These are phyloP conservation scores for Termitomyces sp. DNA, from an alignment of 768 basidiomycete species.

Conservation along the genomic window DNA sequence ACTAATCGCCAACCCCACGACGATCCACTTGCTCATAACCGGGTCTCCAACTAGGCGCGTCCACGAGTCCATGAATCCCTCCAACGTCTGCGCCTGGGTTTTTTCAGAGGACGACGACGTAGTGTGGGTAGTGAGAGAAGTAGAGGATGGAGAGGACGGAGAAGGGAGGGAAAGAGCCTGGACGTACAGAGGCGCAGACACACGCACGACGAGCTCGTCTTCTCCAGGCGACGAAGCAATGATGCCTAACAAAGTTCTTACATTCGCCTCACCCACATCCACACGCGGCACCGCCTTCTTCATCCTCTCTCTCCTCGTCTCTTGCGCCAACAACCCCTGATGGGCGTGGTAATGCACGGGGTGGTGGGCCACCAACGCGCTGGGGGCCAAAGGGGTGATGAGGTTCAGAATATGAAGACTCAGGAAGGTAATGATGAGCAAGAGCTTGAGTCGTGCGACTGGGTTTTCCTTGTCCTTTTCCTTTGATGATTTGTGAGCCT, in stretches of 20 bases:
- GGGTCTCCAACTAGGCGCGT: conserved; percentile 91
- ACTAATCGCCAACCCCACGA: conserved; percentile 77
- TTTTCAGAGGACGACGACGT: too few relatives aligned
- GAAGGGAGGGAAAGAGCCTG: conserved; percentile 29
- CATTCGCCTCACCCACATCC: conserved; percentile 59
- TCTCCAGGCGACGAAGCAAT: conserved; percentile 12
- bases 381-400: conserved; percentile 77
- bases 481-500: conserved; percentile 10
- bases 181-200: conserved; percentile 56
- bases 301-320: too few relatives aligned
- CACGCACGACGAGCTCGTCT: conserved; percentile 48
- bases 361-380: conserved; percentile 24
- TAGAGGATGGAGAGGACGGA: background rate
- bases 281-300: conserved; percentile 36
- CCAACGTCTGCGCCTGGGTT: conserved; percentile 52
- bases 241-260: conserved; percentile 46
- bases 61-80: conserved; percentile 89
- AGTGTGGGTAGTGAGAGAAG: too few relatives aligned
- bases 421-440: conserved; percentile 89
- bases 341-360: conserved; percentile 18
- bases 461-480: conserved; percentile 48
- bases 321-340: too few relatives aligned
- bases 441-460: conserved; percentile 80
- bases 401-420: conserved; percentile 90
- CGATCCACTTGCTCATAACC: conserved; percentile 91